Conservation (phyloP, 257 asterid species). For the Mentha longifolia region DNA sequence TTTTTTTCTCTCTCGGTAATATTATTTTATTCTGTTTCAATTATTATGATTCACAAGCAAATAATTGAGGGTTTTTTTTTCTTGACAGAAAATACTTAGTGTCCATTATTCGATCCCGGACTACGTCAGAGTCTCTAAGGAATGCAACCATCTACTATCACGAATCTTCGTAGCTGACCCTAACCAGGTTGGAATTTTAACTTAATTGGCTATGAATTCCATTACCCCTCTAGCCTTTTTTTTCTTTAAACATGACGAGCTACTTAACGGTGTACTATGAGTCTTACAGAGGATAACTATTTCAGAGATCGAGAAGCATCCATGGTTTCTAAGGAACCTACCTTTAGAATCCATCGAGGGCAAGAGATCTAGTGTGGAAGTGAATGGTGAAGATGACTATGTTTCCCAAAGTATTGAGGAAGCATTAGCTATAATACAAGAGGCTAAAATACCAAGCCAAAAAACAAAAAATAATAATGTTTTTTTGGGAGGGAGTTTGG, state of each 20-base stretch:
- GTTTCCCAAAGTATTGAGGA: conserved; percentile 62
- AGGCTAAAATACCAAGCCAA: conserved; percentile 49
- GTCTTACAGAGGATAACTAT: conserved; percentile 85
- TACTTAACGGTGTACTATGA: too few relatives aligned
- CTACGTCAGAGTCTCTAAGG: conserved; percentile 73
- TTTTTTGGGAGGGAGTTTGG: conserved; percentile 58
- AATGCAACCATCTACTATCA: conserved; percentile 73
- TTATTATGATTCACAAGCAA: too few relatives aligned
- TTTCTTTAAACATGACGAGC: too few relatives aligned
- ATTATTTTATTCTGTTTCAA: too few relatives aligned
- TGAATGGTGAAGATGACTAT: conserved; percentile 26
- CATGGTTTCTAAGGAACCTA: conserved; percentile 67
- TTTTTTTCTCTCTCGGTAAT: too few relatives aligned
- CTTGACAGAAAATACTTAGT: conserved; percentile 63
- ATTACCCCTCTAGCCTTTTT: too few relatives aligned
- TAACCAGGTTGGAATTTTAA: too few relatives aligned
- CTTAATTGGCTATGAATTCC: too few relatives aligned
- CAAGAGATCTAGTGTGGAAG: conserved; percentile 43
- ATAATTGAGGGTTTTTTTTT: too few relatives aligned
- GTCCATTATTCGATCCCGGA: conserved; percentile 79
- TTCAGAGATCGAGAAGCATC: conserved; percentile 69
- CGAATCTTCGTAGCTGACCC: conserved; percentile 68
- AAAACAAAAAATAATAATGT: conserved; percentile 34
- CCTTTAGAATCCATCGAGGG: conserved; percentile 52
- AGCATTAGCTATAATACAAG: conserved; percentile 61